Conservation (phyloP, 768 basidiomycete species). For the Butyriboletus loyo region DNA sequence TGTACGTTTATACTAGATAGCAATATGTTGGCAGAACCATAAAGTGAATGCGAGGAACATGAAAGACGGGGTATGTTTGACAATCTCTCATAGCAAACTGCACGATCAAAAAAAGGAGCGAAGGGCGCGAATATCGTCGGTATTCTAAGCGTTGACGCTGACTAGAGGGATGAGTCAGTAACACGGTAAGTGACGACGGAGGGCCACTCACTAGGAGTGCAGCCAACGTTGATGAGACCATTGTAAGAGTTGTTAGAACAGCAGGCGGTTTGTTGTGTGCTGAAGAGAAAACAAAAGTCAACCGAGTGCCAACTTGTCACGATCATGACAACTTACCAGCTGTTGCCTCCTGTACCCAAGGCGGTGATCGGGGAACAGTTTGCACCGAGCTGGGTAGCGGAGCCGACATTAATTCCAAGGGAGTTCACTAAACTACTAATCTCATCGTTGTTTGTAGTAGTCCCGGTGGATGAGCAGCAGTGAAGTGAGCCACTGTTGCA, state of each 20-base stretch:
- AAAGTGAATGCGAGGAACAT: not conserved
- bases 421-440: no score
- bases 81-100: not conserved
- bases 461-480: no score
- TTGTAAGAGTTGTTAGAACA: constrained; percentile 34
- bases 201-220: constrained; percentile 33
- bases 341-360: not conserved
- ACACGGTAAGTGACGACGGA: not conserved
- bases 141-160: no score
- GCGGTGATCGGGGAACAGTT: no score
- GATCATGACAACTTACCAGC: constrained; percentile 13
- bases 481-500: constrained; percentile 18
- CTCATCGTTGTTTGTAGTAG: no score
- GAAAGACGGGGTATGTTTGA: constrained; percentile 17
- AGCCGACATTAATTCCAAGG: no score
- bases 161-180: constrained; percentile 10
- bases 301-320: no score
- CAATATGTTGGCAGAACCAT: no score
- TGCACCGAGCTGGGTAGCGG: no score
- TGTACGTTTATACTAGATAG: not conserved
- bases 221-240: constrained; percentile 40
- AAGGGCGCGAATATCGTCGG: no score
- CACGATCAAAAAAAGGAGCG: no score
- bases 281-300: constrained; percentile 11
- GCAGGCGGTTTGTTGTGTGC: constrained; percentile 38